Evolutionary conservation across 176 grass and related monocot species (phyloP).

Genomic region (Bonia amplexicaulis): DNA sequence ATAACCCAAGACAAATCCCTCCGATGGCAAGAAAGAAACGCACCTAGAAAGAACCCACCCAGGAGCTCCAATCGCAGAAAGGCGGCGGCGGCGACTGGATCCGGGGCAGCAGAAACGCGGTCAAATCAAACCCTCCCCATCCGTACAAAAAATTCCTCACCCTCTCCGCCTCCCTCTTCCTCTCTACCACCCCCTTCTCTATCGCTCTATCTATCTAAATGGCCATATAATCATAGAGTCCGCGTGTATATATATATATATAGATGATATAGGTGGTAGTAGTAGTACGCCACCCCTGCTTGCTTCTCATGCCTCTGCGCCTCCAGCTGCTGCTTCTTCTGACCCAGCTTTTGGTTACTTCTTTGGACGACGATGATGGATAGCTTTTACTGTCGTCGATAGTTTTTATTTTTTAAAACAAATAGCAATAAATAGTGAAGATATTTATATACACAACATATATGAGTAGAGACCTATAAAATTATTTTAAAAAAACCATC

Average conservation of each 20-base stretch:
- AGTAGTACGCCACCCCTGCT: neutral
- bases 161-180: neutral
- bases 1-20: neutral
- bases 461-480: too few species aligned
- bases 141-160: neutral
- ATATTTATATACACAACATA: too few species aligned
- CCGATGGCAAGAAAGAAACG: neutral
- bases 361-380: too few species aligned
- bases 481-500: too few species aligned
- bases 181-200: neutral
- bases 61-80: neutral
- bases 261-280: slow-evolving; percentile 8
- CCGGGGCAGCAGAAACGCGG: neutral
- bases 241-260: slow-evolving; percentile 21
- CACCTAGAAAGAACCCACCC: slow-evolving; percentile 13
- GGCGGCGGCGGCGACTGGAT: slow-evolving; percentile 1
- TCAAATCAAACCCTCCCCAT: slow-evolving; percentile 1
- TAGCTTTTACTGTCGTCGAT: too few species aligned
- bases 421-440: too few species aligned
- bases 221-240: slow-evolving; percentile 15
- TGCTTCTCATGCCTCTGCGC: neutral
- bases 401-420: too few species aligned
- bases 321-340: neutral
- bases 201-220: neutral
- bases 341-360: neutral